These are phyloP conservation scores for Hebeloma cylindrosporum DNA, from an alignment of 768 basidiomycete genomes.

Conservation along the genomic window DNA sequence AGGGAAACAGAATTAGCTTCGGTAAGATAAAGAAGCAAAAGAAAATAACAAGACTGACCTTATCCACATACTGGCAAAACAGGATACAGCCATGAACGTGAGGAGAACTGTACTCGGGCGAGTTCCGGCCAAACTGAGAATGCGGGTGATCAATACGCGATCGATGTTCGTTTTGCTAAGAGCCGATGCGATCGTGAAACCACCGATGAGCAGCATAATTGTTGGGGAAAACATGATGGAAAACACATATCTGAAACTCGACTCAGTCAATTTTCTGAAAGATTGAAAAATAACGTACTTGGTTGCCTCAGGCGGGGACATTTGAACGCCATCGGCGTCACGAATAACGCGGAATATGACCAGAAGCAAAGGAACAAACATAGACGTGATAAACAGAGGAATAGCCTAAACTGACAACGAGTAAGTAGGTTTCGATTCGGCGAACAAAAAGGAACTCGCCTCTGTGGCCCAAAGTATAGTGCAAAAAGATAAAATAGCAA, in stretches of 20 bases:
- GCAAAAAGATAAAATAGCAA: conserved; percentile 86
- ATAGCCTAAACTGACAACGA: conserved; percentile 64
- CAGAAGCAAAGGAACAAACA: conserved; percentile 82
- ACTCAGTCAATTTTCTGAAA: conserved; percentile 7
- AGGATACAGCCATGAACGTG: conserved; percentile 94
- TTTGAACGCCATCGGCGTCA: conserved; percentile 49
- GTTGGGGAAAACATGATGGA: conserved; percentile 96
- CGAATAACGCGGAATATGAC: conserved; percentile 83
- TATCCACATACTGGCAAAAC: conserved; percentile 99
- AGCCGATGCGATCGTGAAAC: conserved; percentile 97
- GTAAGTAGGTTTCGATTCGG: neutral
- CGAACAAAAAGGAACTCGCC: conserved; percentile 42
- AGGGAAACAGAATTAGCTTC: conserved; percentile 14
- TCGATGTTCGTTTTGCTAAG: conserved; percentile 96
- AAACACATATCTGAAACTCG: conserved; percentile 71
- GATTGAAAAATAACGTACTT: conserved; percentile 52
- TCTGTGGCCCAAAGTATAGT: conserved; percentile 97
- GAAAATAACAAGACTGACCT: conserved; percentile 47
- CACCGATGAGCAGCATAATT: conserved; percentile 97
- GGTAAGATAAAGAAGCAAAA: neutral
- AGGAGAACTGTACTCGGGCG: conserved; percentile 84
- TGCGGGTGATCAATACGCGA: conserved; percentile 83
- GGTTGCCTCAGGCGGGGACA: conserved; percentile 72
- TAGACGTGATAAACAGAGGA: conserved; percentile 95
- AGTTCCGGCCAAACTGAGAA: conserved; percentile 88